Evolutionary conservation across 257 asterid species (phyloP), one percentile per base, ranked within the genome.

Genomic region (Gentiana macrophylla): DNA sequence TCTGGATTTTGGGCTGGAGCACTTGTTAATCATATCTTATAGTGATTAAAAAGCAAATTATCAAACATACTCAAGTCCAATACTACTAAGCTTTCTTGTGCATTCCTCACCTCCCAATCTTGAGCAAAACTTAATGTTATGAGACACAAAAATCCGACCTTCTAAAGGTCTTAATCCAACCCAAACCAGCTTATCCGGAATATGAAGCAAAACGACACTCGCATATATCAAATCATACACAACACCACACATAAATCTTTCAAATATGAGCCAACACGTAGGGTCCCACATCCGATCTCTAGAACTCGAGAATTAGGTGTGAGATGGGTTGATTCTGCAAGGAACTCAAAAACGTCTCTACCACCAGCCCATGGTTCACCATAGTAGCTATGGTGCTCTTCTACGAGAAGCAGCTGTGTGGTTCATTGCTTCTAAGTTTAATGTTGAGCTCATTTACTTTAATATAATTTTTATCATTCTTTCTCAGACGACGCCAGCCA

Each of bases 341-440:
- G 85, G 71, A 84, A 91, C 46, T 87, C 96, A 52, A 84, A 91
- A 8, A 80, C 95, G 55, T 91, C 98, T 50, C 96, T 77, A 51
- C 98, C 98, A 46, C 98, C 98, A 1, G 98, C 95, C 96, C 98
- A 91, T 15, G 98, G 98, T 75, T 91, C 98, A 46, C 98, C 98
- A 37, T 91, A 91, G 67, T 86, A 79, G 84, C 98, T 91, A 72
- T 87, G 96, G 67, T 91, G 98, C 64, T 84, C 82, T 73, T 91
- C 98, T 2, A 91, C 96, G 3, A 87, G 95, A 49, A 91, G 81
- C 65, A 62, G 96, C 87, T 6, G 98, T 91, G 82, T 87, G 94
- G 77, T 87, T 91, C 60, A 53, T 75, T 36, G 83, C 83, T 63
- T 75, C 87, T 63, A n/a, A n/a, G n/a, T n/a, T n/a, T 10, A 41